A percentile compares a stretch with the other conserved stretches of the same genome.
These are phyloP conservation scores for Umbellularia californica DNA, from an alignment of 164 flowering plant genomes.

Conservation along the genomic window DNA sequence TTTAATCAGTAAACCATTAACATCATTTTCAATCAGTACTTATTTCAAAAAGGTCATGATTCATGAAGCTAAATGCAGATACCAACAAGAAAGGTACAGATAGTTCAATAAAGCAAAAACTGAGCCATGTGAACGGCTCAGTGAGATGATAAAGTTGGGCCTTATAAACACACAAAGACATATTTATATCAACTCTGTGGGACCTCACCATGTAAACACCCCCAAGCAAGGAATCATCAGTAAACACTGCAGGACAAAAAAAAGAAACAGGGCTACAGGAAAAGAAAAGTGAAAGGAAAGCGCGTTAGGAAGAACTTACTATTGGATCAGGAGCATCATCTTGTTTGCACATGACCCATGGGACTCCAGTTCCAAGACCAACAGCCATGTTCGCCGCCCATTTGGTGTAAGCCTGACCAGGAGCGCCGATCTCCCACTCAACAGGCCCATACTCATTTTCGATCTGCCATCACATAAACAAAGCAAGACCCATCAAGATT, in stretches of 20 bases:
- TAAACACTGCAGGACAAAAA: background rate
- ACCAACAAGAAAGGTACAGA: background rate
- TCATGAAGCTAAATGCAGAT: background rate
- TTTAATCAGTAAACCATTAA: background rate
- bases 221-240: background rate
- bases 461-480: conserved; percentile 25
- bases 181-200: conserved; percentile 14
- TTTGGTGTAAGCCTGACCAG: conserved; percentile 62
- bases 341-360: conserved; percentile 98
- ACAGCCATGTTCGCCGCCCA: conserved; percentile 93
- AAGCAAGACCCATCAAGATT: background rate
- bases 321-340: conserved; percentile 89
- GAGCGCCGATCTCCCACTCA: conserved; percentile 75
- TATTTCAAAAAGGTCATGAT: background rate
- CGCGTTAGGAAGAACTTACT: conserved; percentile 26
- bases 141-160: background rate
- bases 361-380: conserved; percentile 78
- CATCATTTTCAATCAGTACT: background rate
- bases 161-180: background rate
- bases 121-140: background rate
- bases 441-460: conserved; percentile 86
- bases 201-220: conserved; percentile 7
- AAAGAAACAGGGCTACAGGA: background rate
- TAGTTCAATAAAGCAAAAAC: background rate
- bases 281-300: background rate